Percentiles rank a stretch among this genome's conserved stretches.
phyloP scores from a whole-genome alignment of 1,284 basidiomycete genomes.

The Cerrena zonata region DNA sequence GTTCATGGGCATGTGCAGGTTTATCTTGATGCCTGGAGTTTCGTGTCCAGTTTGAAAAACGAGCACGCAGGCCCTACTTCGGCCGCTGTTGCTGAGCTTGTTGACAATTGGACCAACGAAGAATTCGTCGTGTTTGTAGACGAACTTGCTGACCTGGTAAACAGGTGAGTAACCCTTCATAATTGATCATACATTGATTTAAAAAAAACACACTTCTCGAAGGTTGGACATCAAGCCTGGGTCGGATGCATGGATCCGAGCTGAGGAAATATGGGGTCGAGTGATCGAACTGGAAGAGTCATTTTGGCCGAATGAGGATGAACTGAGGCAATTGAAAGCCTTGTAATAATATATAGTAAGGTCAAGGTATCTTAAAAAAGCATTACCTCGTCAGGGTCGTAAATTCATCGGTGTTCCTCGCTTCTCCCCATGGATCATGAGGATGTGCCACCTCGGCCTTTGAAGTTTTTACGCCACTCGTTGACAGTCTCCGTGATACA shows the following conservation, averaged over 20 bases:
- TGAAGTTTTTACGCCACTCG: too few species aligned
- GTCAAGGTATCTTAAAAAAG: too few species aligned
- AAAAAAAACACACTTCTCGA: too few species aligned
- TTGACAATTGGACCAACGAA: slow-evolving; percentile 61
- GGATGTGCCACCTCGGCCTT: too few species aligned
- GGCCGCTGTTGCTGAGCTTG: slow-evolving; percentile 44
- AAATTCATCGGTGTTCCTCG: too few species aligned
- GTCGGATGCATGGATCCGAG: slow-evolving; percentile 34
- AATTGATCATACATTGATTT: too few species aligned
- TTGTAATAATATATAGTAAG: too few species aligned
- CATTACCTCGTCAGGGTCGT: too few species aligned
- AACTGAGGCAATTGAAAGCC: slow-evolving; percentile 2
- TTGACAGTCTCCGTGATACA: too few species aligned
- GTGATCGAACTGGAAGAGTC: slow-evolving; percentile 54
- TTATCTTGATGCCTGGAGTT: slow-evolving; percentile 65
- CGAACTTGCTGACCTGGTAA: slow-evolving; percentile 47
- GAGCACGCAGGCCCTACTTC: slow-evolving; percentile 21
- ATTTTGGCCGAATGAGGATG: slow-evolving; percentile 50
- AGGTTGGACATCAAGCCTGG: slow-evolving; percentile 36
- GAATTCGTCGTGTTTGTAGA: slow-evolving; percentile 62
- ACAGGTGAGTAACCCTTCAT: slow-evolving; percentile 30
- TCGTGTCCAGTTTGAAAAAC: slow-evolving; percentile 31
- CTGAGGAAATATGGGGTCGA: slow-evolving; percentile 52
- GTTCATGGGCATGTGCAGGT: slow-evolving; percentile 20
- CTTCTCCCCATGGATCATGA: too few species aligned